Conservation (phyloP, 2,329 filamentous ascomycete species). For the Ophiostoma perfectum region DNA sequence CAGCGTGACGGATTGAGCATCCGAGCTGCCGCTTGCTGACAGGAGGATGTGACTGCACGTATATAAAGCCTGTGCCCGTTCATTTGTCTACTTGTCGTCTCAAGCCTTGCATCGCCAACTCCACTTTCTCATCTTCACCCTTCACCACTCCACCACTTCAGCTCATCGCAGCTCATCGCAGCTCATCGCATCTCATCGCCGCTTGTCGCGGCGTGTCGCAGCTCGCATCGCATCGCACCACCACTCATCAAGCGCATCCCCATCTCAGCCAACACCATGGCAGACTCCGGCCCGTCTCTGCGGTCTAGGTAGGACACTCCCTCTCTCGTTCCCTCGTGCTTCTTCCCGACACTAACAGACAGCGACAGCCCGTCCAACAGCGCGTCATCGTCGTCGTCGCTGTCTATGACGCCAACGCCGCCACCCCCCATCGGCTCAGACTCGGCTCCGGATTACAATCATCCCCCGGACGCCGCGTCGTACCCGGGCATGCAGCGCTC, state of each 20-base stretch:
- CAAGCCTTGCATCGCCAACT: neutral
- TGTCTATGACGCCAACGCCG: neutral
- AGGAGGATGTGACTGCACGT: neutral
- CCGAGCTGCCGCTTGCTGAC: neutral
- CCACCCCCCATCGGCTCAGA: neutral
- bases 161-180: too few relatives aligned
- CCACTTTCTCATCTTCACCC: neutral
- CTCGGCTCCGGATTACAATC: neutral
- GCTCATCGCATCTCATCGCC: too few relatives aligned
- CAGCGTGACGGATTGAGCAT: neutral
- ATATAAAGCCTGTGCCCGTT: constrained; percentile 4
- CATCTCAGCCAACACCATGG: too few relatives aligned
- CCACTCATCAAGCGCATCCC: too few relatives aligned
- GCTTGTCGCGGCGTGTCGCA: too few relatives aligned
- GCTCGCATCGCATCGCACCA: too few relatives aligned
- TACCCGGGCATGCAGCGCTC: constrained; percentile 49
- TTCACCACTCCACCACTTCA: neutral
- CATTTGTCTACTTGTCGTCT: neutral
- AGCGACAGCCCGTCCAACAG: too few relatives aligned
- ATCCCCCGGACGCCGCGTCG: constrained; percentile 32
- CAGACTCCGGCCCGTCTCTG: too few relatives aligned
- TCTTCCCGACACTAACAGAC: neutral
- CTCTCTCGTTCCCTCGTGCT: too few relatives aligned
- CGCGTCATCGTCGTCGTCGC: too few relatives aligned
- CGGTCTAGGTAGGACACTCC: too few relatives aligned